A percentile compares a stretch with the other conserved stretches of the same genome.
phyloP scores from a whole-genome alignment of 176 grass and related monocot genomes.

The Avena atlantica region DNA sequence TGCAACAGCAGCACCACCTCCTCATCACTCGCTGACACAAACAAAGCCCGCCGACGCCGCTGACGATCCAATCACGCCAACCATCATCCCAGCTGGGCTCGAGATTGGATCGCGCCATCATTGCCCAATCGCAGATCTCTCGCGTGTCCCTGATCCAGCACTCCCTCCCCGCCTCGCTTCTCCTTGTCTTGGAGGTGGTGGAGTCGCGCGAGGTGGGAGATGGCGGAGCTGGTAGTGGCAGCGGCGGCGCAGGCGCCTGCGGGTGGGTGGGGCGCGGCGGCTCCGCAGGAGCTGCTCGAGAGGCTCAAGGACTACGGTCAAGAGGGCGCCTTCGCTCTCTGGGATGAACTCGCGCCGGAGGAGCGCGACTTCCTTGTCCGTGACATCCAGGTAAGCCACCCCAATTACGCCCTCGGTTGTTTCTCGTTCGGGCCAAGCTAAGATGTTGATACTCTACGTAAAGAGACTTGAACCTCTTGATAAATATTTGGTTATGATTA shows the following conservation, averaged over 20 bases:
- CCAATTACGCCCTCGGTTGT: slow-evolving; percentile 16
- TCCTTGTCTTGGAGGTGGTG: neutral
- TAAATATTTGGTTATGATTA: neutral
- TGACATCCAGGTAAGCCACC: slow-evolving; percentile 80
- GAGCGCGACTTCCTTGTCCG: slow-evolving; percentile 83
- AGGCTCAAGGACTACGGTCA: slow-evolving; percentile 97
- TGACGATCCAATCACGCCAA: slow-evolving; percentile 4
- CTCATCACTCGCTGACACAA: neutral
- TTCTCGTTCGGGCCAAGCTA: neutral
- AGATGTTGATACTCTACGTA: neutral
- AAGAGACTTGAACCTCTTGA: neutral
- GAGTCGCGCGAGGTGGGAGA: slow-evolving; percentile 28
- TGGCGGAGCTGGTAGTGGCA: slow-evolving; percentile 64
- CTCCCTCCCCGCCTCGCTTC: neutral
- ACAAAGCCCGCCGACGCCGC: neutral
- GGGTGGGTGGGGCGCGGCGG: slow-evolving; percentile 65
- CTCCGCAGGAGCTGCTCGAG: slow-evolving; percentile 93
- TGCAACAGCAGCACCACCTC: neutral
- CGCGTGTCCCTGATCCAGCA: neutral
- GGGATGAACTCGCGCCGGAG: slow-evolving; percentile 93
- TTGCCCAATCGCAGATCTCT: slow-evolving; percentile 64
- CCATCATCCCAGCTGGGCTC: slow-evolving; percentile 15
- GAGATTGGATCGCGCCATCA: slow-evolving; percentile 31
- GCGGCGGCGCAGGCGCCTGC: slow-evolving; percentile 49
- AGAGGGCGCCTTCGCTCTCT: slow-evolving; percentile 89